Evolutionary conservation across 1,284 basidiomycete genomes (phyloP), one percentile per base, ranked within the genome.

Genomic region (Acaromyces ingoldii): DNA sequence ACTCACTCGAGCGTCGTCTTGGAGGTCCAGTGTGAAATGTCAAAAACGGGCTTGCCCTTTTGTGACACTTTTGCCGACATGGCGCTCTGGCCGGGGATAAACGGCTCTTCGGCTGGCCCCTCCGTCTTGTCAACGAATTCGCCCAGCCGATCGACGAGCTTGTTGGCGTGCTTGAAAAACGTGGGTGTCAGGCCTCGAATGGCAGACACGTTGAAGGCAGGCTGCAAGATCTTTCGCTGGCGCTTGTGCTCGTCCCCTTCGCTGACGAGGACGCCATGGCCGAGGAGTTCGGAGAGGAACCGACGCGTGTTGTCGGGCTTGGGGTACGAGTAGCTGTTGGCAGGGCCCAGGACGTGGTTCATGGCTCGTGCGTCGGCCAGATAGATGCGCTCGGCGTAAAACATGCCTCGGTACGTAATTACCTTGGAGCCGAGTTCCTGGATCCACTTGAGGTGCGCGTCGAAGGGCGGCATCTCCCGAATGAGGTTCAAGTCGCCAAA

Each of bases 271-370:
- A 75, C 46, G 6, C 72, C 71, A 9, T 72, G 50, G 3, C 72
- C 72, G n/a, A 75, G 55, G n/a, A 72, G 38, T 30, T 62, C 57
- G 15, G 24, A 33, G 4, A 72, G 42, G 29, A 70, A 52, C 1
- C 31, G 9, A 40, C 72, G 57, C 56, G 63, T 66, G 74, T 96
- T 88, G 55, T 53, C 31, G 0, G 67, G 63, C 43, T 75, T 75
- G 31, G 72, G 70, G 48, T 59, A 75, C 5, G 55, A 49, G 52
- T 75, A 74, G 17, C 29, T 25, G 28, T 51, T 41, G 17, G 37
- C 24, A 17, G 48, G 49, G 25, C 51, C 49, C 15, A 72, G 58
- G 6, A 75, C 53, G 37, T 69, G 60, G 22, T 65, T 31, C 55
- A 72, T 62, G 2, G 67, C 70, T 33, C 61, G 61, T 5, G 65